These are phyloP conservation scores for Rutidosis leptorrhynchoides DNA, from an alignment of 129 eudicot genomes.

Conservation along the genomic window DNA sequence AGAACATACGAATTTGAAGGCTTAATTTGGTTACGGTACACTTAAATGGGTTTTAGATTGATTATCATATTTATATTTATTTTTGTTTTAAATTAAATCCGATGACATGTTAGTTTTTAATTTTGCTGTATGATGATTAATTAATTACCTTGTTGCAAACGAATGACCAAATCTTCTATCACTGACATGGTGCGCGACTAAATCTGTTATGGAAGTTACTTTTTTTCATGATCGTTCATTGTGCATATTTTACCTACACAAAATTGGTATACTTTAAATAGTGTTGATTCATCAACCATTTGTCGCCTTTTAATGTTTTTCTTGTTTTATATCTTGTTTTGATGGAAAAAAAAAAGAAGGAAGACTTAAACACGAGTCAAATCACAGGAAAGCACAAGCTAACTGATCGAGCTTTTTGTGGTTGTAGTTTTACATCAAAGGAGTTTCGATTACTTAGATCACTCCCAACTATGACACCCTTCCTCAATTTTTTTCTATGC, in stretches of 20 bases:
- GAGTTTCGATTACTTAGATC: slow-evolving; percentile 32
- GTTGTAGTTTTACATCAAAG: slow-evolving; percentile 39
- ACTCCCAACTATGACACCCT: too few species aligned
- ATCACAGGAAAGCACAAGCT: slow-evolving; percentile 42
- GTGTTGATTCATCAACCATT: neutral
- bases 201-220: too few species aligned
- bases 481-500: too few species aligned
- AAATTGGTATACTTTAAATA: too few species aligned
- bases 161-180: too few species aligned
- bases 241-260: neutral
- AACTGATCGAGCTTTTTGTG: slow-evolving; percentile 38
- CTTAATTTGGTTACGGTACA: slow-evolving; percentile 29
- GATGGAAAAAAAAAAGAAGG: slow-evolving; percentile 11
- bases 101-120: slow-evolving; percentile 13
- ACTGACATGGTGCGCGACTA: too few species aligned
- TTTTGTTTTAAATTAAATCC: slow-evolving; percentile 9
- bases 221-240: neutral
- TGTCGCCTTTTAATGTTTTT: neutral
- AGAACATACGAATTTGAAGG: slow-evolving; percentile 20
- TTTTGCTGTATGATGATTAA: neutral
- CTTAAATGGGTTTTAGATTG: slow-evolving; percentile 30
- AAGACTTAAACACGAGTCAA: slow-evolving; percentile 37
- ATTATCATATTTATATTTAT: slow-evolving; percentile 25
- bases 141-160: too few species aligned
- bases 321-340: slow-evolving; percentile 5